Base-by-base conservation (phyloP, 148 eudicot genomes). In the Gaultheria prostrata region DNA sequence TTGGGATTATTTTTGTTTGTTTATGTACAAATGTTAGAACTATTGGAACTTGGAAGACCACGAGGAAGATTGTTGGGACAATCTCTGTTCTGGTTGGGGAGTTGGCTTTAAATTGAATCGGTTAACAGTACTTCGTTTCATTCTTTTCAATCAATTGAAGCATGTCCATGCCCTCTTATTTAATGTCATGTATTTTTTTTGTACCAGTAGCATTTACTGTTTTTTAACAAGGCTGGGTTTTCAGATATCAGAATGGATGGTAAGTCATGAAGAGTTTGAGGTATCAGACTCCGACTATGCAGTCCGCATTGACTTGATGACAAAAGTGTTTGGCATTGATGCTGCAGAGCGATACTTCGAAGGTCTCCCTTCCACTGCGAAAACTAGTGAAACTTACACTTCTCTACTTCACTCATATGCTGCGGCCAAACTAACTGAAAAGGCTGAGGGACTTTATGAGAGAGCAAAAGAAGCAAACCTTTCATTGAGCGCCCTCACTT, bases 201-300 rank as follows among this genome's bases (percentile, higher is more conserved):
- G 21, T 28, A 57, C 20, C 32, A 65, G 43, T 43, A 18, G 14
- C 32, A 48, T 6, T 24, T 33, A 67, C 53, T 30, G 45, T 26
- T 82, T 56, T 76, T 20, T 74, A 49, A 61, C 73, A 76, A 13
- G 17, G 39, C 12, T 73, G 30, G 32, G 24, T 75, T 86, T 91
- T 83, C 98, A 97, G 99, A 88, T 97, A 84, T 93, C 99, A 21
- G 98, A 97, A 82, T 97, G 98, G 99, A 92, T 97, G 93, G 91
- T 93, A 84, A 83, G 91, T 85, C 95, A 89, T 74, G 89, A 89
- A 15, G 95, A 92, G 77, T 90, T 84, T 86, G 81, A 91, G 56
- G 32, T 91, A 85, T 90, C 91, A 17, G 98, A 94, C 88, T 88
- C 97, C 10, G 99, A 97, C 85, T 92, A 93, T 85, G 98, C 97